Evolutionary conservation across 2,329 filamentous ascomycete genomes (phyloP), one percentile per base, ranked within the genome.

Genomic region (Epichloe aotearoae): DNA sequence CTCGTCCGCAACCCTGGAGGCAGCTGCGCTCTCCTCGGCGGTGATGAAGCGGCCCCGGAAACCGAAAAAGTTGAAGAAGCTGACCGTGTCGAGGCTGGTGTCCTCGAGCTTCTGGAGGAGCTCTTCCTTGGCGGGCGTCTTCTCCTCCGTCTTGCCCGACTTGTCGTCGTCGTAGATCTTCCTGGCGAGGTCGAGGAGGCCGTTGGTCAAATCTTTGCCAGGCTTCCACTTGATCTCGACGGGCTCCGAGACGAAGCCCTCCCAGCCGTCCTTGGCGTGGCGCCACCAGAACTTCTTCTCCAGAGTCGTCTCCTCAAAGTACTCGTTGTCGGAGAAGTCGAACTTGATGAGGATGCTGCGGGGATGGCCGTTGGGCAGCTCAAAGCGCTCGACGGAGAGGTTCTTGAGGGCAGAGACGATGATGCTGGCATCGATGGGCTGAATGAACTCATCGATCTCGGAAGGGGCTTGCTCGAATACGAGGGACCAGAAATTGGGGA

Each of bases 221-320:
- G 58, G 49, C 79, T 89, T 93, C 89, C 88, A 95, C 63, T 82
- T 75, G 68, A 97, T 91, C 58, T 82, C 76, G 57, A 96, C 87
- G 6, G 91, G 91, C 72, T 95, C 88, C 23, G 84, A 90, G 52
- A 96, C 88, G 36, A 95, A 76, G 37, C 87, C 87, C 37, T 77
- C 73, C 80, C 80, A 89, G 61, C 79, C 76, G 62, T 83, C 77
- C 64, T 75, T 77, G 53, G 77, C 73, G 65, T 77, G 77, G 57
- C 90, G 82, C 75, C 84, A 88, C 79, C 84, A 91, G 70, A 97
- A 95, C 64, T 86, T 87, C 82, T 97, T 97, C 71, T 91, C 86
- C 46, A 97, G 70, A 50, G 82, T 77, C 50, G 71, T 75, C 70
- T 95, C 77, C 64, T 83, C 77, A 61, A 97, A 95, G 72, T 83